phyloP scores from a whole-genome alignment of 805 yeast species.

The Pichia thaimueangensis region DNA sequence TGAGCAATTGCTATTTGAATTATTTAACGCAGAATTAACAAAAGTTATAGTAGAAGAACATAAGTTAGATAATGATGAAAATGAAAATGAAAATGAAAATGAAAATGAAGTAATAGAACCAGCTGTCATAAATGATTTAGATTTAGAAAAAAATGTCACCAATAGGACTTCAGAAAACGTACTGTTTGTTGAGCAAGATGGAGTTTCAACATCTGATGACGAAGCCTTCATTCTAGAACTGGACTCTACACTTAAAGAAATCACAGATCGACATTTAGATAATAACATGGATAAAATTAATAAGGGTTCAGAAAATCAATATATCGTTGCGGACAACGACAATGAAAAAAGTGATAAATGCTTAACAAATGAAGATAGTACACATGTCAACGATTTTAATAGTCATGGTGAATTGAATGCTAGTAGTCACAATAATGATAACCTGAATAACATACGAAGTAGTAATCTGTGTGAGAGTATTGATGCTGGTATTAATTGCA shows the following conservation, averaged over 20 bases:
- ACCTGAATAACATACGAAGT: too few relatives aligned
- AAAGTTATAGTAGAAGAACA: slow-evolving; percentile 8
- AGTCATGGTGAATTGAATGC: too few relatives aligned
- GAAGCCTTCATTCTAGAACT: slow-evolving; percentile 5
- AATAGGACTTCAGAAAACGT: too few relatives aligned
- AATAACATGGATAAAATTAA: neutral
- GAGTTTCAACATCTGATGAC: slow-evolving; percentile 3
- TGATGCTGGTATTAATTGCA: neutral
- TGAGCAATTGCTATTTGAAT: slow-evolving; percentile 17
- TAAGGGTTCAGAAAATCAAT: neutral
- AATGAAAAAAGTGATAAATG: too few relatives aligned
- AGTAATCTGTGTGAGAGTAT: too few relatives aligned
- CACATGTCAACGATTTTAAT: too few relatives aligned
- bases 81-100: neutral
- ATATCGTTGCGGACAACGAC: too few relatives aligned
- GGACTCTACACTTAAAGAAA: neutral
- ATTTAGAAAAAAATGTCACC: too few relatives aligned
- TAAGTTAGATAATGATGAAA: slow-evolving; percentile 3
- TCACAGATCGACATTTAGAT: neutral
- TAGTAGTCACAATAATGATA: too few relatives aligned
- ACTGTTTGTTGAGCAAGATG: too few relatives aligned
- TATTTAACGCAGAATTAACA: slow-evolving; percentile 12
- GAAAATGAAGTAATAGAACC: too few relatives aligned
- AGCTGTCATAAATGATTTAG: neutral
- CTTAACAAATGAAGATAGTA: too few relatives aligned